These are phyloP conservation scores for Sistotremastrum niveocremeum DNA, from an alignment of 768 basidiomycete species.

Conservation along the genomic window DNA sequence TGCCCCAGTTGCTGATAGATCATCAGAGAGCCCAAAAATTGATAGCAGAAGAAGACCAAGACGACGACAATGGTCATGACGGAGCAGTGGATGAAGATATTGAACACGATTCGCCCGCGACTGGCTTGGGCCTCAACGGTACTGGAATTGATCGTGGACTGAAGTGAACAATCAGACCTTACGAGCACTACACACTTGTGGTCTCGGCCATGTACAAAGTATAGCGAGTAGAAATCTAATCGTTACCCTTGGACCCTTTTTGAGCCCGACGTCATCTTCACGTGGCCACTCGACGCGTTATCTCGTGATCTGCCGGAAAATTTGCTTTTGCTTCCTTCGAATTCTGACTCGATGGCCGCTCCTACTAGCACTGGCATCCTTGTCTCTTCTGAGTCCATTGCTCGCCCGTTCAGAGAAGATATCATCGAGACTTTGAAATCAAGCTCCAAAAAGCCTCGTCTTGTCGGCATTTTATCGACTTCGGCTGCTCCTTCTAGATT, in stretches of 20 bases:
- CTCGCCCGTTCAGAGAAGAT: constrained; percentile 56
- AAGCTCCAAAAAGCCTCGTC: constrained; percentile 39
- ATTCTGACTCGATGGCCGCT: background rate
- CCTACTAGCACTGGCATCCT: constrained; percentile 32
- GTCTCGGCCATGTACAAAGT: too few relatives aligned
- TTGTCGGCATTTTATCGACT: constrained; percentile 88
- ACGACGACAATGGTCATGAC: constrained; percentile 14
- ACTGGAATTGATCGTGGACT: too few relatives aligned
- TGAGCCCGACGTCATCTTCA: too few relatives aligned
- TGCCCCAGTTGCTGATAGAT: background rate
- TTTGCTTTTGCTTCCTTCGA: background rate
- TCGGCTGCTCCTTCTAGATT: constrained; percentile 63
- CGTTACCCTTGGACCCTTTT: too few relatives aligned
- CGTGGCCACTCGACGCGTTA: too few relatives aligned
- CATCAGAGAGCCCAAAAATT: constrained; percentile 49
- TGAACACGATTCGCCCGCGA: constrained; percentile 12
- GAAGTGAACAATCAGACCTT: too few relatives aligned
- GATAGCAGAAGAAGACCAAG: constrained; percentile 52
- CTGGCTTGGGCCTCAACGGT: constrained; percentile 9
- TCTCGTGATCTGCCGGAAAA: background rate
- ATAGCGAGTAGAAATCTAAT: too few relatives aligned
- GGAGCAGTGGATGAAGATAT: constrained; percentile 12
- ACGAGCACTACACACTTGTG: too few relatives aligned
- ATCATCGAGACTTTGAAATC: constrained; percentile 35
- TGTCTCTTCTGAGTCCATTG: constrained; percentile 67